Evolutionary conservation across 805 yeast genomes (phyloP).

Genomic region (Candida fluviatilis): DNA sequence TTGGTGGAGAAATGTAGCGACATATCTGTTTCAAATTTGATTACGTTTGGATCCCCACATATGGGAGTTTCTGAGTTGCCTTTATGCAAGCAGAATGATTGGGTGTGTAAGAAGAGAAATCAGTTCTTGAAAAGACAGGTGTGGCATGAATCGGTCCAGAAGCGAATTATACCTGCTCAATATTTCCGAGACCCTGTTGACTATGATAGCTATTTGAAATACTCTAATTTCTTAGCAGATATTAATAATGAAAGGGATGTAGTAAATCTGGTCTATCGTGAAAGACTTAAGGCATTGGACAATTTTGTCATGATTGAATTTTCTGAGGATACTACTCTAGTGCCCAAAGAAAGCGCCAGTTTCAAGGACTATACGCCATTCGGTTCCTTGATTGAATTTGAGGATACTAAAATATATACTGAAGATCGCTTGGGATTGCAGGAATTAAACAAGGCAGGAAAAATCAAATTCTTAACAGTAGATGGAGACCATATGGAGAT

Average conservation of each 20-base stretch:
- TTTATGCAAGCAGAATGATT: constrained; percentile 46
- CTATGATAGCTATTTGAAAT: constrained; percentile 49
- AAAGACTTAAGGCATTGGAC: constrained; percentile 42
- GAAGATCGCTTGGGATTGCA: constrained; percentile 60
- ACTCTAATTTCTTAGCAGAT: constrained; percentile 58
- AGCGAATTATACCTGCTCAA: constrained; percentile 63
- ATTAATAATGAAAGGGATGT: constrained; percentile 55
- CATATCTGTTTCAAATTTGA: constrained; percentile 41
- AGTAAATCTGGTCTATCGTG: constrained; percentile 36
- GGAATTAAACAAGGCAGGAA: constrained; percentile 37
- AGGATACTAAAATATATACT: constrained; percentile 46
- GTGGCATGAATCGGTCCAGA: constrained; percentile 56
- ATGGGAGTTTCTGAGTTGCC: constrained; percentile 72
- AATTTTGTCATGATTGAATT: constrained; percentile 59
- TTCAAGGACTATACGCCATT: constrained; percentile 52
- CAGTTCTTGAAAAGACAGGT: constrained; percentile 53
- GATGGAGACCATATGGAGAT: constrained; percentile 66
- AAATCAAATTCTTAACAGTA: constrained; percentile 46
- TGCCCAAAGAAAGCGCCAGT: constrained; percentile 71
- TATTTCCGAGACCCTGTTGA: constrained; percentile 63
- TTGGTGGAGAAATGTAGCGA: constrained; percentile 54
- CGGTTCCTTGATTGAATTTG: constrained; percentile 41
- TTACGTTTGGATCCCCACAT: constrained; percentile 82
- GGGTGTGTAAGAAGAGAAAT: constrained; percentile 58
- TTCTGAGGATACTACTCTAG: constrained; percentile 58